Percentiles rank a stretch among this genome's conserved stretches.
These are phyloP conservation scores for Penicillium odoratum DNA, from an alignment of 495 filamentous ascomycete species.

Conservation along the genomic window DNA sequence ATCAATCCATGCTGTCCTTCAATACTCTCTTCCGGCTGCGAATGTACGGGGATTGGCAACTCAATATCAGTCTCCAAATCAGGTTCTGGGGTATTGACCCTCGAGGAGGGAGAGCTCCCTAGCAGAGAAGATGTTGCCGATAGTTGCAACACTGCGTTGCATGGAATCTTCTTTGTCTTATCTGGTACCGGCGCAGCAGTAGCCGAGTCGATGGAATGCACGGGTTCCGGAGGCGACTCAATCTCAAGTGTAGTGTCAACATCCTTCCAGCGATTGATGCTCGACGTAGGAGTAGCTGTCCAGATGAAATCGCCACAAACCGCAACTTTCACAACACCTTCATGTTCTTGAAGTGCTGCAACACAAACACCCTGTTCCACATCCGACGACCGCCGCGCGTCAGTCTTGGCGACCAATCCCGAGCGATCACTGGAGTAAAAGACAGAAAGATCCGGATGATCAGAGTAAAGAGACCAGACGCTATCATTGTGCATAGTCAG, in stretches of 20 bases:
- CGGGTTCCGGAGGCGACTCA: conserved; percentile 55
- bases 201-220: conserved; percentile 41
- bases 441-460: conserved; percentile 78
- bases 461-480: conserved; percentile 93
- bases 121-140: conserved; percentile 81
- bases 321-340: conserved; percentile 83
- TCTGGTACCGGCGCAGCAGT: conserved; percentile 12
- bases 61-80: conserved; percentile 58
- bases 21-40: conserved; percentile 80
- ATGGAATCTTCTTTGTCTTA: conserved; percentile 66
- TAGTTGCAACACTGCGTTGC: conserved; percentile 71
- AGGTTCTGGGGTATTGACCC: conserved; percentile 55
- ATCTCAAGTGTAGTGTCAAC: conserved; percentile 70
- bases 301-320: conserved; percentile 80
- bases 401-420: conserved; percentile 91
- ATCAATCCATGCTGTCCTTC: conserved; percentile 95
- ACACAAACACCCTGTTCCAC: conserved; percentile 88
- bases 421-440: conserved; percentile 94
- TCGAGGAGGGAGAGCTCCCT: conserved; percentile 47
- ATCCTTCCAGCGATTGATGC: conserved; percentile 92
- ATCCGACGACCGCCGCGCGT: conserved; percentile 73
- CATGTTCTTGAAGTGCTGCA: conserved; percentile 86
- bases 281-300: conserved; percentile 91
- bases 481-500: conserved; percentile 98
- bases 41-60: conserved; percentile 64